These are phyloP conservation scores for Microsporum ferrugineum DNA, from an alignment of 2,329 filamentous ascomycete genomes.

Conservation along the genomic window DNA sequence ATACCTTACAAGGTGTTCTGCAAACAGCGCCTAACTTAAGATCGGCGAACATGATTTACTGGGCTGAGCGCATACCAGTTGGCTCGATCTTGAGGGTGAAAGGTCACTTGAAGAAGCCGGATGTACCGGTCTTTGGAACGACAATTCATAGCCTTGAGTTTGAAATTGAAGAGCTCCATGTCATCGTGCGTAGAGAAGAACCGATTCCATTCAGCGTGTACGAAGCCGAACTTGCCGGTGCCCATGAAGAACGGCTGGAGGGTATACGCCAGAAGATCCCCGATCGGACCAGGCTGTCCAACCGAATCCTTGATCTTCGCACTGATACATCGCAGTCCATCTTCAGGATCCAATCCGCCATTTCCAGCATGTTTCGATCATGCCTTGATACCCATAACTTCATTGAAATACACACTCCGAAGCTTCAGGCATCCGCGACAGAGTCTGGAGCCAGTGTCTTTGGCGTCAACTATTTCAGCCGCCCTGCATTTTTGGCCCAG, in stretches of 20 bases:
- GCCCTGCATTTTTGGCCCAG: slow-evolving; percentile 77
- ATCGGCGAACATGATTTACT: slow-evolving; percentile 67
- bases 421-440: slow-evolving; percentile 78
- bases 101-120: slow-evolving; percentile 60
- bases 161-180: slow-evolving; percentile 53
- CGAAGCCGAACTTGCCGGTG: slow-evolving; percentile 53
- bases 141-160: slow-evolving; percentile 68
- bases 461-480: slow-evolving; percentile 80
- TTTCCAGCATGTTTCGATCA: slow-evolving; percentile 67
- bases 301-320: slow-evolving; percentile 72
- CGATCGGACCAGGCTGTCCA: slow-evolving; percentile 61
- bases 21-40: slow-evolving; percentile 48
- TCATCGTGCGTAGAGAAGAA: slow-evolving; percentile 50
- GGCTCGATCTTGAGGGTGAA: slow-evolving; percentile 69
- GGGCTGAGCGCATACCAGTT: slow-evolving; percentile 69
- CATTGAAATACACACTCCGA: slow-evolving; percentile 88
- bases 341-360: slow-evolving; percentile 72
- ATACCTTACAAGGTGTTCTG: slow-evolving; percentile 75
- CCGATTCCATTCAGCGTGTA: slow-evolving; percentile 58
- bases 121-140: slow-evolving; percentile 62
- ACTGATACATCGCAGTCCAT: slow-evolving; percentile 79
- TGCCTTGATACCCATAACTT: slow-evolving; percentile 66
- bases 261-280: slow-evolving; percentile 51
- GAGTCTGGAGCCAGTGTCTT: slow-evolving; percentile 89
- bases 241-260: slow-evolving; percentile 45